Percentiles rank a stretch among this genome's conserved stretches.
These are phyloP conservation scores for Neurospora sp. DNA, from an alignment of 2,329 filamentous ascomycete species.

Conservation along the genomic window DNA sequence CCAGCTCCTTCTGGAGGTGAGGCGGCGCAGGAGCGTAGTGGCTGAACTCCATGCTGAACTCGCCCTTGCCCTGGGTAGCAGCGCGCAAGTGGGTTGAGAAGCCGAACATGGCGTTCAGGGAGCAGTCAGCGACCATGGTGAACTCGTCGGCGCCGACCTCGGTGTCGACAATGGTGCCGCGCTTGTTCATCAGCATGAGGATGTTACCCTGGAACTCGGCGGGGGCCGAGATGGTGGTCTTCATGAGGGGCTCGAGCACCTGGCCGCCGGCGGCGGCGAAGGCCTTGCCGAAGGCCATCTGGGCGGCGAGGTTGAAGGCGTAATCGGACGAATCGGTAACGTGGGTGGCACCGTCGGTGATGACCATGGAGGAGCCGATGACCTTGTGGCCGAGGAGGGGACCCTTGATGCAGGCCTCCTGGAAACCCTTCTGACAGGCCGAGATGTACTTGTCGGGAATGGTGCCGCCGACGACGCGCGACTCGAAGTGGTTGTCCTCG, in stretches of 20 bases:
- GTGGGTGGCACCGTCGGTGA: conserved; percentile 95
- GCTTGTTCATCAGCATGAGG: conserved; percentile 91
- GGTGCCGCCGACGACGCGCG: conserved; percentile 76
- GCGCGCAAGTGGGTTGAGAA: conserved; percentile 87
- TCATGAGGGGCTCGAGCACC: conserved; percentile 94
- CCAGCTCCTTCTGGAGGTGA: conserved; percentile 66
- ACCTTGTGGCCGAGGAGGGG: conserved; percentile 90
- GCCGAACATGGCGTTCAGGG: conserved; percentile 94
- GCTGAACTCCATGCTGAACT: conserved; percentile 98
- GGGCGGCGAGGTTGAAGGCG: conserved; percentile 87
- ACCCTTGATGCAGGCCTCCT: conserved; percentile 70
- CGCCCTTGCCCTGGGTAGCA: conserved; percentile 94
- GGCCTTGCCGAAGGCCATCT: conserved; percentile 92
- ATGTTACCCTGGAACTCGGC: conserved; percentile 97
- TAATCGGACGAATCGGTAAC: conserved; percentile 97
- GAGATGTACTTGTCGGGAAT: conserved; percentile 95
- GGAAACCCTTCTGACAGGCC: conserved; percentile 92
- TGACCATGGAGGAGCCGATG: conserved; percentile 78
- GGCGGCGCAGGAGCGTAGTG: conserved; percentile 83
- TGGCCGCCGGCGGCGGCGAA: conserved; percentile 73
- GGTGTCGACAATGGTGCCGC: conserved; percentile 88
- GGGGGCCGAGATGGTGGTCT: conserved; percentile 90
- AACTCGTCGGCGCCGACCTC: conserved; percentile 93
- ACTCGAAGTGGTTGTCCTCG: conserved; percentile 72
- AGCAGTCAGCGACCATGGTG: conserved; percentile 83